These are phyloP conservation scores for Irpex rosettiformis DNA, from an alignment of 1,284 basidiomycete genomes.

Conservation along the genomic window DNA sequence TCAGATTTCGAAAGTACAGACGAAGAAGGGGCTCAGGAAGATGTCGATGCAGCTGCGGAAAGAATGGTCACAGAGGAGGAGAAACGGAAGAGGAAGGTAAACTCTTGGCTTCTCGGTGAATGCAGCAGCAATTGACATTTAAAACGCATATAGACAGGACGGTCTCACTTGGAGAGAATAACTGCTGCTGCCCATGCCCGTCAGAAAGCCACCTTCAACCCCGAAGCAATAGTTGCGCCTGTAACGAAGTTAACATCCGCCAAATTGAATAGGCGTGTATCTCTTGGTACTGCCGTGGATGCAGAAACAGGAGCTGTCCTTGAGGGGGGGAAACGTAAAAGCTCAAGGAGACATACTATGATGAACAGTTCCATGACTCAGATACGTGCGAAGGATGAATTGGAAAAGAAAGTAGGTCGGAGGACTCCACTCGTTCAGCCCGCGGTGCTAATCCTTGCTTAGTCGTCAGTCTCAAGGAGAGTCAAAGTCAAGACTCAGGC, in stretches of 20 bases:
- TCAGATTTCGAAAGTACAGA: slow-evolving; percentile 83
- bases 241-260: slow-evolving; percentile 28
- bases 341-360: slow-evolving; percentile 61
- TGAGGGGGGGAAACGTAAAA: slow-evolving; percentile 51
- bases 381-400: slow-evolving; percentile 56
- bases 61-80: slow-evolving; percentile 59
- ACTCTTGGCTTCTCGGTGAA: slow-evolving; percentile 5
- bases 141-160: slow-evolving; percentile 40
- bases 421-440: slow-evolving; percentile 9
- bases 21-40: slow-evolving; percentile 58
- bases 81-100: slow-evolving; percentile 50
- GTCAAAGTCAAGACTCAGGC: slow-evolving; percentile 43
- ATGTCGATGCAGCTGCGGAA: slow-evolving; percentile 50
- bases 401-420: slow-evolving; percentile 53
- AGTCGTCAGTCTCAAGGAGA: slow-evolving; percentile 64
- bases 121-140: slow-evolving; percentile 4
- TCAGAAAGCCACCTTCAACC: slow-evolving; percentile 62
- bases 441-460: background rate
- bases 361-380: slow-evolving; percentile 62
- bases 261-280: slow-evolving; percentile 49
- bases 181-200: slow-evolving; percentile 63
- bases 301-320: slow-evolving; percentile 56
- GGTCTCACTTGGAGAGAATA: slow-evolving; percentile 52
- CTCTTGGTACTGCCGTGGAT: slow-evolving; percentile 49
- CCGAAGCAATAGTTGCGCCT: slow-evolving; percentile 29